Evolutionary conservation across 805 yeast species (phyloP).

Genomic region (Wickerhamiella sergipiensis): DNA sequence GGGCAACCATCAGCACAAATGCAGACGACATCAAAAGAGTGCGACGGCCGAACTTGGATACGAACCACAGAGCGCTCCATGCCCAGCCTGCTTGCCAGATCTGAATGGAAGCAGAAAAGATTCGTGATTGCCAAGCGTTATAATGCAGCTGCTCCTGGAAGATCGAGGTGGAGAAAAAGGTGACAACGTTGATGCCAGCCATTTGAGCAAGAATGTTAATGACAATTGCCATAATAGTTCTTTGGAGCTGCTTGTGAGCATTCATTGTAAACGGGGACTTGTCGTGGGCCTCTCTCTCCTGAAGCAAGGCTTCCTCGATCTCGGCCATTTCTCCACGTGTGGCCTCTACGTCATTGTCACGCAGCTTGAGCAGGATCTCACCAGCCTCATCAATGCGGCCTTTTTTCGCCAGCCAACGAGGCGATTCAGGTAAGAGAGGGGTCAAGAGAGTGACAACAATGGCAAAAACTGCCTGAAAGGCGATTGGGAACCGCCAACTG

Average conservation of each 20-base stretch:
- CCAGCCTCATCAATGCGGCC: slow-evolving; percentile 19
- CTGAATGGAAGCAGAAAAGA: slow-evolving; percentile 33
- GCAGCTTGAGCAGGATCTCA: slow-evolving; percentile 10
- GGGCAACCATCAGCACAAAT: slow-evolving; percentile 31
- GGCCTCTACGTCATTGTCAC: slow-evolving; percentile 4
- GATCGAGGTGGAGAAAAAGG: slow-evolving; percentile 45
- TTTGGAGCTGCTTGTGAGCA: slow-evolving; percentile 27
- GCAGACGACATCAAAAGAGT: slow-evolving; percentile 19
- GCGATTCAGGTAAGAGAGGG: slow-evolving; percentile 35
- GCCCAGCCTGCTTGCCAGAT: slow-evolving; percentile 29
- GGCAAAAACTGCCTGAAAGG: slow-evolving; percentile 42
- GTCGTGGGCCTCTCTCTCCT: slow-evolving; percentile 8
- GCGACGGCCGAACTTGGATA: slow-evolving; percentile 42
- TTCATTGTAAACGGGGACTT: slow-evolving; percentile 10
- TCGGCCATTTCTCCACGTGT: slow-evolving; percentile 11
- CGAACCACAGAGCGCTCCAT: slow-evolving; percentile 39
- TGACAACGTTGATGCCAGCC: slow-evolving; percentile 42
- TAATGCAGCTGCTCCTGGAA: slow-evolving; percentile 35
- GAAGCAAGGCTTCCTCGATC: slow-evolving; percentile 9
- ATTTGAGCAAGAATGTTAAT: slow-evolving; percentile 20
- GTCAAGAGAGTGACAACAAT: slow-evolving; percentile 28
- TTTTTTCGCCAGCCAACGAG: slow-evolving; percentile 29
- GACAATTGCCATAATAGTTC: slow-evolving; percentile 32
- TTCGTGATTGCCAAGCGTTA: slow-evolving; percentile 28
- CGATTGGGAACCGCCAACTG: slow-evolving; percentile 64